Conservation (phyloP, 768 basidiomycete species). For the Candolleomyces eurysporus region DNA sequence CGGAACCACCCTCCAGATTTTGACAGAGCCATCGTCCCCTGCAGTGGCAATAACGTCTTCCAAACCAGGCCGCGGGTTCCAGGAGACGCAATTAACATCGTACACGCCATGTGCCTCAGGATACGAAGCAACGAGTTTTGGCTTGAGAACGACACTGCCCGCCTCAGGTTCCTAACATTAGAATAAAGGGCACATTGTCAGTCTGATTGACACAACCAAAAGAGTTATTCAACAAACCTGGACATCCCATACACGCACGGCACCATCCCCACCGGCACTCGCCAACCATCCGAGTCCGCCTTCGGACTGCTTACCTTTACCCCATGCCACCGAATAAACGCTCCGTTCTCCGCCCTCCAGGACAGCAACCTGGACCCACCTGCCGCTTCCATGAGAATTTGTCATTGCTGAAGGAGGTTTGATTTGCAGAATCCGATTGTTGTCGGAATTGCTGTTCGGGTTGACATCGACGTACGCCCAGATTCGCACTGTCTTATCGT, state of each 20-base stretch:
- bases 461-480: conserved; percentile 45
- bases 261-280: conserved; percentile 83
- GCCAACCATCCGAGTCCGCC: conserved; percentile 78
- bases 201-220: conserved; percentile 4
- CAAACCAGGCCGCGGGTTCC: conserved; percentile 71
- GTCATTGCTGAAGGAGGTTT: conserved; percentile 63
- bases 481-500: conserved; percentile 79
- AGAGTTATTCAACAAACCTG: conserved; percentile 36
- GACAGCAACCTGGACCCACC: conserved; percentile 9
- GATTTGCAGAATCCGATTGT: conserved; percentile 52
- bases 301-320: conserved; percentile 18
- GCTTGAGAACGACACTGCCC: conserved; percentile 16
- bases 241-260: conserved; percentile 79
- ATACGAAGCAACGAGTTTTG: conserved; percentile 56
- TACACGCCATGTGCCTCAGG: conserved; percentile 73
- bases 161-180: conserved; percentile 12
- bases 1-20: conserved; percentile 62
- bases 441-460: background rate
- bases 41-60: conserved; percentile 73
- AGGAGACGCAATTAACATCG: conserved; percentile 83
- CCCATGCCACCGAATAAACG: conserved; percentile 83
- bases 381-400: conserved; percentile 31
- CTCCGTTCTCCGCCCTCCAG: conserved; percentile 59
- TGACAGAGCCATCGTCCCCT: conserved; percentile 82
- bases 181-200: conserved; percentile 16